Evolutionary conservation across 1,284 basidiomycete genomes (phyloP).

Genomic region (Microbotryum lychnidis-dioicae): DNA sequence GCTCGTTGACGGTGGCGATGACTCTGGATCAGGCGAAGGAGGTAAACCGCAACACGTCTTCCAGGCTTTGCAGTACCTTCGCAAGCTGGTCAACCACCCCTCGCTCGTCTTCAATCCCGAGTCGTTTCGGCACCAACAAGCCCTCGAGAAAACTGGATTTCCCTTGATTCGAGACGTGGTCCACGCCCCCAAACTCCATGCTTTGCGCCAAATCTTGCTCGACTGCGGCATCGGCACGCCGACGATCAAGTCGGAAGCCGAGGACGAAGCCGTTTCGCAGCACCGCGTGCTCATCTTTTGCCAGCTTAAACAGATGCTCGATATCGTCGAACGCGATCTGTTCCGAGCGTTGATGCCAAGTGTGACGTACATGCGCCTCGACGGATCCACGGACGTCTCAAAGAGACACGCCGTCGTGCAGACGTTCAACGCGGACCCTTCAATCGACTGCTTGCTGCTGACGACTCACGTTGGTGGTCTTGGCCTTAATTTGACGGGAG

Average conservation of each 20-base stretch:
- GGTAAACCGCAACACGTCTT: slow-evolving; percentile 76
- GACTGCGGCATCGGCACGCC: slow-evolving; percentile 89
- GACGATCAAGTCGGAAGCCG: slow-evolving; percentile 35
- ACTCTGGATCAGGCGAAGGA: slow-evolving; percentile 34
- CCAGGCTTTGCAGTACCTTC: slow-evolving; percentile 91
- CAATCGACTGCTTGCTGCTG: slow-evolving; percentile 90
- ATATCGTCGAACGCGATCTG: slow-evolving; percentile 90
- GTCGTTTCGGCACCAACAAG: slow-evolving; percentile 52
- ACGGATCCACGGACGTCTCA: slow-evolving; percentile 77
- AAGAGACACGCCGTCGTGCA: slow-evolving; percentile 94
- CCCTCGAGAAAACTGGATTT: slow-evolving; percentile 48
- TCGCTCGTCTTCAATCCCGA: slow-evolving; percentile 70
- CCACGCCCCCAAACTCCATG: slow-evolving; percentile 89
- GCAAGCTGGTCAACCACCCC: slow-evolving; percentile 97
- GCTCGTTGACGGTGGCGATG: slow-evolving; percentile 48
- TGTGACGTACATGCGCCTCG: slow-evolving; percentile 95
- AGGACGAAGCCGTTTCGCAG: slow-evolving; percentile 47
- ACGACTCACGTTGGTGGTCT: slow-evolving; percentile 96
- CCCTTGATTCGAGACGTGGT: slow-evolving; percentile 58
- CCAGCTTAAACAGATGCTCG: slow-evolving; percentile 98
- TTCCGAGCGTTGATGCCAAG: slow-evolving; percentile 88
- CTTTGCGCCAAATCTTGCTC: slow-evolving; percentile 76
- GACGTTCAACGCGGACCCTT: slow-evolving; percentile 95
- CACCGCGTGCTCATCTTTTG: slow-evolving; percentile 98
- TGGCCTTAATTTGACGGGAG: slow-evolving; percentile 91